Evolutionary conservation across 164 flowering plant species (phyloP).

Genomic region (Paratinospora sagittata): DNA sequence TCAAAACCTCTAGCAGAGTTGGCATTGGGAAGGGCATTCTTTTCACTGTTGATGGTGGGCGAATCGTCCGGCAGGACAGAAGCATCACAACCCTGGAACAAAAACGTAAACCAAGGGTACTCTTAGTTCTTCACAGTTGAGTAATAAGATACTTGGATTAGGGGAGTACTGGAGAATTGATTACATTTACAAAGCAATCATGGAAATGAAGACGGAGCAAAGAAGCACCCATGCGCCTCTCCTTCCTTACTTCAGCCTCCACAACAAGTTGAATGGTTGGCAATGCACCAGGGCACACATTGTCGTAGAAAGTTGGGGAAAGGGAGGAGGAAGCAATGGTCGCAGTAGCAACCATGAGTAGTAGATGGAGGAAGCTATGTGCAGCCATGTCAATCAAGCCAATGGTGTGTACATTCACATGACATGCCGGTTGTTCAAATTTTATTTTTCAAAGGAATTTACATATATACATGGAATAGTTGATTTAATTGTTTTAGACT

Average conservation of each 20-base stretch:
- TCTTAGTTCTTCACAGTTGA: too few species aligned
- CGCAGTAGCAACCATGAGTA: conserved; percentile 6
- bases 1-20: too few species aligned
- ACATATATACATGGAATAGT: too few species aligned
- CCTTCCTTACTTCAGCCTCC: conserved; percentile 21
- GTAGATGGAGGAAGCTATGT: conserved; percentile 2
- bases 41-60: conserved; percentile 30
- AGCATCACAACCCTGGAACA: conserved; percentile 58
- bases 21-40: too few species aligned
- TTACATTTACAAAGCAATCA: too few species aligned
- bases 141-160: conserved; percentile 40
- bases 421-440: too few species aligned
- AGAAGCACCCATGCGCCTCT: conserved; percentile 42
- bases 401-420: neutral
- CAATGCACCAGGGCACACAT: conserved; percentile 33
- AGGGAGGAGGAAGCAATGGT: conserved; percentile 20
- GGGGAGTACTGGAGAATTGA: too few species aligned
- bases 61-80: conserved; percentile 42
- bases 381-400: conserved; percentile 7
- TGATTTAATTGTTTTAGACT: too few species aligned
- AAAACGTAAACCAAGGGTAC: too few species aligned
- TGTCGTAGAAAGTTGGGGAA: conserved; percentile 26
- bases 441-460: too few species aligned
- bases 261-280: conserved; percentile 27
- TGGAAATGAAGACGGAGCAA: conserved; percentile 40